Percentiles rank a stretch among this genome's conserved stretches.
Conservation (phyloP, 257 asterid genomes). For the Henckelia pumila region DNA sequence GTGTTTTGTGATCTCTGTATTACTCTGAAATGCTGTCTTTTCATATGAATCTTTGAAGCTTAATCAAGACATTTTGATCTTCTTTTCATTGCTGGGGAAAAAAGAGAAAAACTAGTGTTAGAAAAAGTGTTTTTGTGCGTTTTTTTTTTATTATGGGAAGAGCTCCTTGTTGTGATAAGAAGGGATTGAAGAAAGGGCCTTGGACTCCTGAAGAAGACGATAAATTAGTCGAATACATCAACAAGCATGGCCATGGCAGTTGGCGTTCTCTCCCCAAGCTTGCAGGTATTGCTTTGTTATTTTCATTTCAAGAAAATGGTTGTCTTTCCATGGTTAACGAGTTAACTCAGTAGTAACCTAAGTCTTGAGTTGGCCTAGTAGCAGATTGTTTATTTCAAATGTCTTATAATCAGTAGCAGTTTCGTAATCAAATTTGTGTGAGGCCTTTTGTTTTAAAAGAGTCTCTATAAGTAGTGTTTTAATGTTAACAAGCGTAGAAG, state of each 20-base stretch:
- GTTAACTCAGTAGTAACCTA: neutral
- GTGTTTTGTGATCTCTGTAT: neutral
- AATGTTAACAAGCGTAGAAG: neutral
- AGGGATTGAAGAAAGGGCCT: conserved; percentile 87
- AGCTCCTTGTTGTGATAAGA: conserved; percentile 89
- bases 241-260: conserved; percentile 83
- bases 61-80: neutral
- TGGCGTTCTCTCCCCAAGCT: conserved; percentile 87
- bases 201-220: conserved; percentile 96
- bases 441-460: neutral
- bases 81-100: neutral
- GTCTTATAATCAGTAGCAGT: neutral
- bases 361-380: neutral
- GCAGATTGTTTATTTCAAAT: neutral
- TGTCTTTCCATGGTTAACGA: neutral
- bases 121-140: conserved; percentile 20
- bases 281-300: conserved; percentile 49
- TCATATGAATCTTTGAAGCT: too few relatives aligned
- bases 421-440: neutral
- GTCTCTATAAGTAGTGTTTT: neutral
- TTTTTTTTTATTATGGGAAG: conserved; percentile 65
- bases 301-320: neutral
- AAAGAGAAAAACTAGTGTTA: neutral
- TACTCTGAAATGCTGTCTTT: too few relatives aligned
- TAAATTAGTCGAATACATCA: conserved; percentile 62